These are phyloP conservation scores for Penicillium fuscoglaucum DNA, from an alignment of 2,329 filamentous ascomycete genomes.

Conservation along the genomic window DNA sequence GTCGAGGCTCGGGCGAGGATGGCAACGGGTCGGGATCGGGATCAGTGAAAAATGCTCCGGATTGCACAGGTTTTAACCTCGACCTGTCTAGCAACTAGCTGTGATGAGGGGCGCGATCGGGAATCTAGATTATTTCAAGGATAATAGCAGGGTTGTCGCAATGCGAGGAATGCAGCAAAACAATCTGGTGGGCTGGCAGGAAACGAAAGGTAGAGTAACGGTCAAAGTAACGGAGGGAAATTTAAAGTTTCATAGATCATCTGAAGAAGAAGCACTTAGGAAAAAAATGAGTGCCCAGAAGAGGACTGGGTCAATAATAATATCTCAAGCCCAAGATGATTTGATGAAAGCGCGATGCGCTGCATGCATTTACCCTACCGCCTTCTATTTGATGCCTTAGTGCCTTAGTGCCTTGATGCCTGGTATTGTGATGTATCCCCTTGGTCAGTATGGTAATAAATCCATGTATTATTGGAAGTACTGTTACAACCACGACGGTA, in stretches of 20 bases:
- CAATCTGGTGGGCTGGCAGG: background rate
- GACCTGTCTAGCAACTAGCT: background rate
- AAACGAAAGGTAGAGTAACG: background rate
- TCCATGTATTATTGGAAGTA: background rate
- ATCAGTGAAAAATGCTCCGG: background rate
- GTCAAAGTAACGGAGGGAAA: background rate
- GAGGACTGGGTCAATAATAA: constrained; percentile 9
- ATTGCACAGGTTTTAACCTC: background rate
- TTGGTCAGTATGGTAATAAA: background rate
- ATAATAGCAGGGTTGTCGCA: constrained; percentile 12
- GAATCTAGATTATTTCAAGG: background rate
- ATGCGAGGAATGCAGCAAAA: constrained; percentile 7
- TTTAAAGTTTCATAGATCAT: background rate
- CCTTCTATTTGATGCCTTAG: constrained; percentile 14
- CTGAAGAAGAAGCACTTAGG: background rate
- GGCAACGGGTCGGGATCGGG: background rate
- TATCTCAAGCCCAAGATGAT: constrained; percentile 13
- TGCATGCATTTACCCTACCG: constrained; percentile 14
- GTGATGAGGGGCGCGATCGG: background rate
- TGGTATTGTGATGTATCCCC: constrained; percentile 10
- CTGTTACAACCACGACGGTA: background rate
- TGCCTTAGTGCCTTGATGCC: constrained; percentile 25
- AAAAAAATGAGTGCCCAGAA: background rate
- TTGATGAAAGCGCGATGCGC: constrained; percentile 23
- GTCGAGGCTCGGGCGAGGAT: constrained; percentile 1